phyloP scores from a whole-genome alignment of 176 grass and related monocot species.

The Aegilops speltoides region DNA sequence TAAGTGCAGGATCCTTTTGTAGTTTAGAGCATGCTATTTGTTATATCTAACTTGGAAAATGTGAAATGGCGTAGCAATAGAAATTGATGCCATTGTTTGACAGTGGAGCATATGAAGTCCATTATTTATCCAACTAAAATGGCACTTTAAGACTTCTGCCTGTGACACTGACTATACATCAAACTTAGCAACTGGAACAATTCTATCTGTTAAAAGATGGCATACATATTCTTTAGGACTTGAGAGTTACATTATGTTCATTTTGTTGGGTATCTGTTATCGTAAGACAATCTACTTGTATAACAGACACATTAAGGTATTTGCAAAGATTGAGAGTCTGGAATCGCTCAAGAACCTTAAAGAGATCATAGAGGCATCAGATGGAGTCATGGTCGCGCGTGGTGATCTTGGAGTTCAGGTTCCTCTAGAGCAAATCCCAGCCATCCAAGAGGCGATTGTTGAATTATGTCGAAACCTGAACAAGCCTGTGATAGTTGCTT shows the following conservation, averaged over 20 bases:
- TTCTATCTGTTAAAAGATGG: background rate
- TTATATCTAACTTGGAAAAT: conserved; percentile 16
- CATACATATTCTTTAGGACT: background rate
- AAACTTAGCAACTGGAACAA: background rate
- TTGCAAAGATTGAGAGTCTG: conserved; percentile 70
- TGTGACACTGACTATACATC: background rate
- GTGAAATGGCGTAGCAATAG: background rate
- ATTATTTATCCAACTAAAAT: background rate
- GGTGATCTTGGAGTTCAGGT: conserved; percentile 81
- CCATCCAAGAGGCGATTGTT: conserved; percentile 65
- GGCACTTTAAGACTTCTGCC: background rate
- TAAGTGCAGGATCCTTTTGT: background rate
- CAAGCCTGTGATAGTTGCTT: conserved; percentile 77
- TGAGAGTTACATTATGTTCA: background rate
- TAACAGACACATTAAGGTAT: conserved; percentile 47
- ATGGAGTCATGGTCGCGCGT: conserved; percentile 78
- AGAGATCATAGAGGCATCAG: conserved; percentile 61
- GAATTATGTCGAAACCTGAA: conserved; percentile 52
- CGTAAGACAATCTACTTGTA: background rate
- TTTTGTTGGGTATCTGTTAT: background rate
- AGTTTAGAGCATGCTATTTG: background rate
- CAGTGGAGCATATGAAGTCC: background rate
- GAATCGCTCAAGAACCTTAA: conserved; percentile 65
- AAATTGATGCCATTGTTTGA: background rate
- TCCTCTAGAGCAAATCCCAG: conserved; percentile 70